Evolutionary conservation across 345 rosid species (phyloP), one percentile per base, ranked within the genome.

Genomic region (Euphorbia pulcherrima): DNA sequence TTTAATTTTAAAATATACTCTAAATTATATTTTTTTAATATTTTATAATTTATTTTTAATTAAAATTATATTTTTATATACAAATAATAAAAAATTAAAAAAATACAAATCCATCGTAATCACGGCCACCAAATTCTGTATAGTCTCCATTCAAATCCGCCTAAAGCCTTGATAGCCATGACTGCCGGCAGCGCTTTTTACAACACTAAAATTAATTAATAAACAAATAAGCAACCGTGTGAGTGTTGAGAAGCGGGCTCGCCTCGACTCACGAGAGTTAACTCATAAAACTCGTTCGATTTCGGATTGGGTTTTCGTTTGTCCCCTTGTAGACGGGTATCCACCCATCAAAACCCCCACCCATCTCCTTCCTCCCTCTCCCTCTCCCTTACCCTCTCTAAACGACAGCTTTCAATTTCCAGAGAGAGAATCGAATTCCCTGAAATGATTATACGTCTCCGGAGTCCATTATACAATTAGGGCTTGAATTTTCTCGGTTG

Each of bases 361-460:
- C 73, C 33, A 24, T 46, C 40, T 74, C 18, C 29, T 44, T 24
- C 24, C 54, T 12, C 21, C 61, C 30, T 27, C 23, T 48, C 60
- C 12, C 8, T 24, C 27, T 11, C 54, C 47, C 46, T 57, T 60
- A 17, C 26, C 35, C 63, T 68, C 40, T 65, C 64, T 35, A 30
- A 41, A 21, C 23, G 18, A 5, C 16, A 53, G 21, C 54, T 6
- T 52, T 27, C 27, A 35, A 11, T 41, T 60, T 67, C 48, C 51
- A 41, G 69, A 57, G 77, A 68, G 77, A 56, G 60, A 44, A 54
- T 8, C 13, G 30, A 55, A 8, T 55, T 24, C 59, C 59, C 16
- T 44, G 47, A 18, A 41, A 46, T 23, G 40, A 67, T 51, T 14
- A 39, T 5, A 27, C 17, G 16, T 59, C 44, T 13, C 41, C 18